A percentile compares a stretch with the other conserved stretches of the same genome.
These are phyloP conservation scores for Lasiodiplodia sp. DNA, from an alignment of 2,329 filamentous ascomycete species.

Conservation along the genomic window DNA sequence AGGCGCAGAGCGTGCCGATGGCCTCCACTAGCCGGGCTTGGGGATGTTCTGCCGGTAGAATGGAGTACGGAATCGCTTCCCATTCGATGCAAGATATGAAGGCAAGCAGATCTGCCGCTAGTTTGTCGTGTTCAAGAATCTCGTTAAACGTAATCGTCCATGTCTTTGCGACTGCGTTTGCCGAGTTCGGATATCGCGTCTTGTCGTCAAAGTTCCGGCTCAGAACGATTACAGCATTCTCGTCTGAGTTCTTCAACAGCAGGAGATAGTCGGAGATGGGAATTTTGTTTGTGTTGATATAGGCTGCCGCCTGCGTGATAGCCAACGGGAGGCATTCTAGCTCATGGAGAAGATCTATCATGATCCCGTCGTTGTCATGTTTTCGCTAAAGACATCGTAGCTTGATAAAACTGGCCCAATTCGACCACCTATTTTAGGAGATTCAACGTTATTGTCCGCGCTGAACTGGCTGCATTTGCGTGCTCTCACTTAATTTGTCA, in stretches of 20 bases:
- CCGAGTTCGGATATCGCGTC: slow-evolving; percentile 38
- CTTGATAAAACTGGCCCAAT: too few relatives aligned
- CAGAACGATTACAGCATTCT: slow-evolving; percentile 41
- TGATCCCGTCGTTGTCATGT: slow-evolving; percentile 26
- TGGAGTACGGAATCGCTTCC: slow-evolving; percentile 41
- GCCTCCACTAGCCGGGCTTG: slow-evolving; percentile 38
- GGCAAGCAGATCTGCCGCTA: slow-evolving; percentile 47
- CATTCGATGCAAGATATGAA: slow-evolving; percentile 38
- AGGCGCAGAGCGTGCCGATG: slow-evolving; percentile 43
- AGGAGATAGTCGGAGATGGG: slow-evolving; percentile 30
- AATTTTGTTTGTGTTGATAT: slow-evolving; percentile 42
- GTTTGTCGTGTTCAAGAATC: slow-evolving; percentile 39
- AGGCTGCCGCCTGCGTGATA: slow-evolving; percentile 37
- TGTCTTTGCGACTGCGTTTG: slow-evolving; percentile 46
- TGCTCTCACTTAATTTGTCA: too few relatives aligned
- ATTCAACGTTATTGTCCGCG: too few relatives aligned
- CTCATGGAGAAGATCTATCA: slow-evolving; percentile 40
- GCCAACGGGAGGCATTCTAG: slow-evolving; percentile 33
- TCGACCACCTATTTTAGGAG: too few relatives aligned
- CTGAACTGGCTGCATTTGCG: too few relatives aligned
- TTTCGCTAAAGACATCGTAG: too few relatives aligned
- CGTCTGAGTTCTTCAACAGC: slow-evolving; percentile 37
- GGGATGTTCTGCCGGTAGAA: slow-evolving; percentile 39
- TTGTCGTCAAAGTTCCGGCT: slow-evolving; percentile 44
- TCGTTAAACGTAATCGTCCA: slow-evolving; percentile 49